Evolutionary conservation across 768 basidiomycete species (phyloP), one percentile per base, ranked within the genome.

Genomic region (Kwoniella newhampshirensis): DNA sequence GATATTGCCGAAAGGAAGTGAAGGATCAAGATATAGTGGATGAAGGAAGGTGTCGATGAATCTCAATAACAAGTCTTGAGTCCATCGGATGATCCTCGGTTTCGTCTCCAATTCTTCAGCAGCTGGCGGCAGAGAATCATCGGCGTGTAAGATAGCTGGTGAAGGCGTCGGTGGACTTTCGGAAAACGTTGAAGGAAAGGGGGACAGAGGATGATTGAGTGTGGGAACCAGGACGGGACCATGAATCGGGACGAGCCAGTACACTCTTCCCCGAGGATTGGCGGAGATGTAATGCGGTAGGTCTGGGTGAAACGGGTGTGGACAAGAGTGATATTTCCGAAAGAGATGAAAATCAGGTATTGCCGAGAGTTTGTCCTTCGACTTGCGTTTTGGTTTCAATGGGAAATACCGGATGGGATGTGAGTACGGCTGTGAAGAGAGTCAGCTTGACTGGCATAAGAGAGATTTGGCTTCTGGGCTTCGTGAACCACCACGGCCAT

Each of bases 221-320:
- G 45, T 42, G 3, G 67, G 70, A 1, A 74, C 47, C 4, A 60
- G 12, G 21, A 74, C 65, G 2, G 66, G 66, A 4, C 70, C 70
- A 45, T 71, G 62, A 7, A 74, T 46, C 0, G 73, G 73, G 30
- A 74, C 69, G 2, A 70, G 26, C 73, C 73, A 74, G 26, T 70
- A 54, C 1, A 74, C 59, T 13, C 68, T 49, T 4, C 36, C 45
- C 20, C 47, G 12, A 4, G 66, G 66, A 8, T 61, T 25, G 8
- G 26, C n/a, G 1, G 11, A 3, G 57, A 68, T 60, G 49, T 66
- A 66, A 3, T 36, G 30, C 1, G 20, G 18, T 7, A 71, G 39
- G 39, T 57, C 40, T 1, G 72, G 70, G 42, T 71, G 69, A 27
- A 64, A 71, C 0, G 70, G 69, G 27, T 71, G 66, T 26, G 50